Evolutionary conservation across 176 grass and related monocot genomes (phyloP).

Genomic region (Oryza nivara): DNA sequence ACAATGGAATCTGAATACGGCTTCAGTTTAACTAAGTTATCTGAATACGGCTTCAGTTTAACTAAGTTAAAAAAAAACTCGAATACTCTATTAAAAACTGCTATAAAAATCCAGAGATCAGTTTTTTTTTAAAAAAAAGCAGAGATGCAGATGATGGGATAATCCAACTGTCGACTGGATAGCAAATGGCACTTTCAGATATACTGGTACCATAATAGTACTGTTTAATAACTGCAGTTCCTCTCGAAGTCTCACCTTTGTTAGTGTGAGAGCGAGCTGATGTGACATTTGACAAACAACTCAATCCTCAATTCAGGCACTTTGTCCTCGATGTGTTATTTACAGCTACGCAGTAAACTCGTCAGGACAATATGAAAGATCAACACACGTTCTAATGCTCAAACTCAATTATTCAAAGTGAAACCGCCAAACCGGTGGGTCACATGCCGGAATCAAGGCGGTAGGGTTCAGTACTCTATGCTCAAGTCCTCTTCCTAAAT

Average conservation of each 20-base stretch:
- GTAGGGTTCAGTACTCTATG: background rate
- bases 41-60: background rate
- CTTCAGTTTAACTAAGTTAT: background rate
- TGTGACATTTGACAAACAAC: conserved; percentile 4
- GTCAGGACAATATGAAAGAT: background rate
- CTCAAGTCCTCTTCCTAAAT: background rate
- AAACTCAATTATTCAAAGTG: background rate
- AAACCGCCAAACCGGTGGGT: background rate
- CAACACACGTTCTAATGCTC: background rate
- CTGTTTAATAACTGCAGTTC: conserved; percentile 7
- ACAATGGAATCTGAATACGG: background rate
- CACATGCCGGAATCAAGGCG: background rate
- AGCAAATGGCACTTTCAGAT: conserved; percentile 11
- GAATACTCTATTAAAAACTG: too few species aligned
- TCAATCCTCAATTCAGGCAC: background rate
- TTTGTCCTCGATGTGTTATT: background rate
- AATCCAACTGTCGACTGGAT: background rate
- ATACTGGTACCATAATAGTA: background rate
- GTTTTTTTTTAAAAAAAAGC: too few species aligned
- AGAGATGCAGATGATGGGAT: background rate
- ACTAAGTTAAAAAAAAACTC: too few species aligned
- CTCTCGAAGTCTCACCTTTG: background rate
- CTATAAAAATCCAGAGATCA: too few species aligned
- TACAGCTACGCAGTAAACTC: background rate
- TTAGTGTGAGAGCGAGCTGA: background rate